Conservation (phyloP, 1,139 yeast species). For the Saccharomycopsis hybrid region DNA sequence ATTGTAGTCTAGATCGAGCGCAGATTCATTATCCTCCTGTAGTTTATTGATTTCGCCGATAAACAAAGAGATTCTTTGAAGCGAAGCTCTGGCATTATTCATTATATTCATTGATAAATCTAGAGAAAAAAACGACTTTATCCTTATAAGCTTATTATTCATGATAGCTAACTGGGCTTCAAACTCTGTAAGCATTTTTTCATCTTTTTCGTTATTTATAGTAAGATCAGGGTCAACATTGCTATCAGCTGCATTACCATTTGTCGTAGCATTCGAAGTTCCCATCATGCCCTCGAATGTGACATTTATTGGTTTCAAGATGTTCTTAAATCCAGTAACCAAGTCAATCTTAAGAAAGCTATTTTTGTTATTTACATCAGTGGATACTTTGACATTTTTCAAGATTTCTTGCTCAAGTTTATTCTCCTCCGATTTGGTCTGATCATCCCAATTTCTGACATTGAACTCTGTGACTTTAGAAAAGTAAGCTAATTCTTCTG, state of each 20-base stretch:
- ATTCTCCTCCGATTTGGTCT: conserved; percentile 38
- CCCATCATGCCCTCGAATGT: conserved; percentile 18
- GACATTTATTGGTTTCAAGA: conserved; percentile 20
- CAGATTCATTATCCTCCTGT: conserved; percentile 25
- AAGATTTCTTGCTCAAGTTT: conserved; percentile 32
- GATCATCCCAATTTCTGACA: conserved; percentile 24
- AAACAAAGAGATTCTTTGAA: conserved; percentile 28
- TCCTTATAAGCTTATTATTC: conserved; percentile 34
- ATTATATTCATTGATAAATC: conserved; percentile 36
- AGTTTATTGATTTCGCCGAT: conserved; percentile 27
- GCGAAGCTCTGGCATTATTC: conserved; percentile 32
- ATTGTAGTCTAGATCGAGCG: conserved; percentile 23
- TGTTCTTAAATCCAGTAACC: conserved; percentile 20
- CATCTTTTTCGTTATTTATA: conserved; percentile 15
- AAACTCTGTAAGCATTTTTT: conserved; percentile 34
- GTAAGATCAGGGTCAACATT: not conserved
- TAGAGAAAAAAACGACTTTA: conserved; percentile 35
- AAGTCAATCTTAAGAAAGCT: conserved; percentile 20
- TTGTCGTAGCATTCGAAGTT: conserved; percentile 3
- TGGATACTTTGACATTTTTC: conserved; percentile 13
- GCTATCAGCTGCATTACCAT: not conserved
- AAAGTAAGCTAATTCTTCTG: conserved; percentile 37
- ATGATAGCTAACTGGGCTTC: conserved; percentile 41
- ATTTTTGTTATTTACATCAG: conserved; percentile 14
- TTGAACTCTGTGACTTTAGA: conserved; percentile 21